Base-by-base conservation (phyloP, 306 rosid genomes). In the Oxytropis ochrocephala region DNA sequence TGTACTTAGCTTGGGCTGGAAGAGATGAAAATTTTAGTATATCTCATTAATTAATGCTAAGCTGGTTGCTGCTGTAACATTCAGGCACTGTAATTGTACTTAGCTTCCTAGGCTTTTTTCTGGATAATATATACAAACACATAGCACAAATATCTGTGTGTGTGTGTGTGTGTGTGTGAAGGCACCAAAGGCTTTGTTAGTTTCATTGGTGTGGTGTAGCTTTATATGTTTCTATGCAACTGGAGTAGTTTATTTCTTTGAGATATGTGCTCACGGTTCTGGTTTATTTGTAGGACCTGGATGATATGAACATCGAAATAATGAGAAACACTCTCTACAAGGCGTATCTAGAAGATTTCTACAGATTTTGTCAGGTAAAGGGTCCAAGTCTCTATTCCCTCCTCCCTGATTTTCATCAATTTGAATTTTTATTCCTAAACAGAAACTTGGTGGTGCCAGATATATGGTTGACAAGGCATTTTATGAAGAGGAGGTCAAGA, bases 391-490 rank as follows among this genome's bases (percentile, higher is more conserved):
- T 13, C 17, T 36, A 58, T 56, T 12, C 24, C 12, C 24, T 14
- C 50, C 29, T 7, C 19, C 47, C 10, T 52, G 41, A 18, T 48
- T 75, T 65, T 72, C 66, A 73, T 79, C 6, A 78, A 59, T 74
- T 61, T 70, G 30, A 47, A 73, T 68, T 57, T 79, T 79, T 62
- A 35, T 65, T 78, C 64, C 30, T 69, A 64, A 57, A 72, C 78
- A 94, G 99, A 94, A 90, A 88, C 89, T 94, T 49, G 99, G 99
- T 77, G 97, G 99, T 67, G 99, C 96, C 36, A 94, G 95, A 64
- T 92, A 94, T 80, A 85, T 88, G 97, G 97, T 94, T 62, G 99
- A 94, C n/a, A n/a, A n/a, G n/a, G n/a, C n/a, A n/a, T n/a, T n/a
- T n/a, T n/a, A n/a, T n/a, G n/a, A n/a, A n/a, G n/a, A n/a, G n/a